Conservation (phyloP, 1,284 basidiomycete genomes). For the Meira miltonrushii region DNA sequence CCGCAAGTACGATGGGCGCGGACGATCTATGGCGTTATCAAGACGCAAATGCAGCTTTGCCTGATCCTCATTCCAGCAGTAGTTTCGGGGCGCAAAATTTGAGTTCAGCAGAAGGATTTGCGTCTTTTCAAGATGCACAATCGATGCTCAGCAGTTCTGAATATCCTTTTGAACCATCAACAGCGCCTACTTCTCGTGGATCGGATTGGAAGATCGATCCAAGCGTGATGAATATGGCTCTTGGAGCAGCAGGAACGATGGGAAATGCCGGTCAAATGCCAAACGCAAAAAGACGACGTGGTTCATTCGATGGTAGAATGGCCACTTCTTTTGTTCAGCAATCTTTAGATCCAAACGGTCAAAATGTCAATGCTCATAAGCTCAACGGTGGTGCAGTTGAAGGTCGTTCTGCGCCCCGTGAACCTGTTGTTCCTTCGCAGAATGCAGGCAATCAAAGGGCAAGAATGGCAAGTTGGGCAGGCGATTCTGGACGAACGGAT, state of each 20-base stretch:
- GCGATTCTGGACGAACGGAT: neutral
- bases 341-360: too few relatives aligned
- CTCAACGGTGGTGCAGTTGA: neutral
- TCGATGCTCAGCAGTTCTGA: neutral
- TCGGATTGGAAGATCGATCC: constrained; percentile 8
- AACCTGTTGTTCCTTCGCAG: constrained; percentile 4
- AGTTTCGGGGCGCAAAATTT: neutral
- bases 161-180: constrained; percentile 3
- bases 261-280: too few relatives aligned
- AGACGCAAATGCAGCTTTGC: neutral
- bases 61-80: neutral
- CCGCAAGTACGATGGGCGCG: neutral
- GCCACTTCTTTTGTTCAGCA: neutral
- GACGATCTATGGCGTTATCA: constrained; percentile 1
- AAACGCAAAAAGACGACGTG: neutral
- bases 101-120: neutral
- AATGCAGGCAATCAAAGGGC: neutral
- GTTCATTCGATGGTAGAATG: constrained; percentile 1
- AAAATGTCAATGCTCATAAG: too few relatives aligned
- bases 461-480: neutral
- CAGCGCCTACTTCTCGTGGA: constrained; percentile 9
- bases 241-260: too few relatives aligned
- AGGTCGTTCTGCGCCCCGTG: neutral
- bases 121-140: constrained; percentile 3
- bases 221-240: neutral